Evolutionary conservation across 306 rosid species (phyloP).

Genomic region (Styphnolobium japonicum): DNA sequence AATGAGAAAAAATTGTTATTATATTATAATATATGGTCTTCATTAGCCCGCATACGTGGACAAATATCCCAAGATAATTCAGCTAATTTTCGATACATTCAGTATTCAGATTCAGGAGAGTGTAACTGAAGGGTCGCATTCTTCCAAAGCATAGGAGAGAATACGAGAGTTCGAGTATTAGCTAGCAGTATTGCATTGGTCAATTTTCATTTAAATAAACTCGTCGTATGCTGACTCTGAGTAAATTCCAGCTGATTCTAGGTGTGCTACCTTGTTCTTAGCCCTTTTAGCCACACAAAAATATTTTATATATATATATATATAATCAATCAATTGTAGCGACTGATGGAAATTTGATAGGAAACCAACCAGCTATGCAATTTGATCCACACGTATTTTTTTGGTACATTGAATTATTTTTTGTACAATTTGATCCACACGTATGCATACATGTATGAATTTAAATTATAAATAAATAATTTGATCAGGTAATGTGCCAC

Average conservation of each 20-base stretch:
- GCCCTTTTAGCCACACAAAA: conserved; percentile 24
- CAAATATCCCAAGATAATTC: not conserved
- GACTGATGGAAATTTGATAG: conserved; percentile 10
- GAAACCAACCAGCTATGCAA: conserved; percentile 2
- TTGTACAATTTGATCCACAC: conserved; percentile 23
- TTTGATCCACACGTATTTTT: not conserved
- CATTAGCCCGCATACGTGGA: conserved; percentile 1
- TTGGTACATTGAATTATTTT: no score
- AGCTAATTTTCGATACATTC: not conserved
- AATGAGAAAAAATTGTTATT: not conserved
- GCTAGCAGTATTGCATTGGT: not conserved
- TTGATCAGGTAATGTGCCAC: conserved; percentile 11
- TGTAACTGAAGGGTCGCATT: conserved; percentile 26
- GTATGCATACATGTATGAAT: not conserved
- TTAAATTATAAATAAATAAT: not conserved
- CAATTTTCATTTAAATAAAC: conserved; percentile 23
- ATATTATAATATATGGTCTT: not conserved
- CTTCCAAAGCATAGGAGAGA: not conserved
- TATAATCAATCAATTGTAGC: not conserved
- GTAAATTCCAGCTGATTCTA: conserved; percentile 22
- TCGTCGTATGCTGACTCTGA: not conserved
- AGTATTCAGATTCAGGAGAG: not conserved
- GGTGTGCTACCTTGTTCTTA: not conserved
- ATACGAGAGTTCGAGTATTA: not conserved
- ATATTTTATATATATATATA: not conserved